Base-by-base conservation (phyloP, 78 protist genomes). In the Dictyostelium brefeldianum region DNA sequence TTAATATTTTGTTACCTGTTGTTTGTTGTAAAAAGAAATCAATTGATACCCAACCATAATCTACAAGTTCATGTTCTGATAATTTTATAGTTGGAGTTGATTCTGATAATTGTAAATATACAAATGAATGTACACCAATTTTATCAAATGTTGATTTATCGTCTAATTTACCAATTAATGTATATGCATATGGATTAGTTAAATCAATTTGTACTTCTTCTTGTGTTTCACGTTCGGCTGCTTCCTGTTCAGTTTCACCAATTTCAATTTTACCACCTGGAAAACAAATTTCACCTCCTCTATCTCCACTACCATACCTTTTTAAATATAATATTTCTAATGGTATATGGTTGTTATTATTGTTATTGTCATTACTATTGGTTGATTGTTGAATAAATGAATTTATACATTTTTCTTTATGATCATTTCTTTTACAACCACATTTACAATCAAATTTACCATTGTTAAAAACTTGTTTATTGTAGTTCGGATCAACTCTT, bases 221-320 rank as follows among this genome's bases (percentile, higher is more conserved):
- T 18, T 22, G 10, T 12, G 93, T 47, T 22, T 87, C 93, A 50
- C 93, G 46, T n/a, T 87, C 93, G 1, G 84, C 93, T 6, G 93
- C 84, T 3, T 87, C 85, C 31, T 77, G 41, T 7, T 20, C 46
- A 15, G 22, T 36, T 67, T 81, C 77, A 47, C 17, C 29, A 10
- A 62, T 22, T 29, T 64, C 77, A n/a, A 59, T 25, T 67, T 29
- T 48, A 48, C 77, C 64, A 74, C 93, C 93, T n/a, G 93, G 85
- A 43, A 87, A 87, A 36, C 85, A 74, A 14, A 87, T 64, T 12
- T 87, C 93, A 47, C 84, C 84, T 46, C 22, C 65, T 4, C 59
- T 20, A 25, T 22, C 80, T 25, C 78, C 78, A 41, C 11, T 77
- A 7, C 78, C 10, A 25, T 5, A 62, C 25, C 78, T 70, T 64